Evolutionary conservation across 176 grass and related monocot species (phyloP), one percentile per base, ranked within the genome.

Genomic region (Musa beccarii): DNA sequence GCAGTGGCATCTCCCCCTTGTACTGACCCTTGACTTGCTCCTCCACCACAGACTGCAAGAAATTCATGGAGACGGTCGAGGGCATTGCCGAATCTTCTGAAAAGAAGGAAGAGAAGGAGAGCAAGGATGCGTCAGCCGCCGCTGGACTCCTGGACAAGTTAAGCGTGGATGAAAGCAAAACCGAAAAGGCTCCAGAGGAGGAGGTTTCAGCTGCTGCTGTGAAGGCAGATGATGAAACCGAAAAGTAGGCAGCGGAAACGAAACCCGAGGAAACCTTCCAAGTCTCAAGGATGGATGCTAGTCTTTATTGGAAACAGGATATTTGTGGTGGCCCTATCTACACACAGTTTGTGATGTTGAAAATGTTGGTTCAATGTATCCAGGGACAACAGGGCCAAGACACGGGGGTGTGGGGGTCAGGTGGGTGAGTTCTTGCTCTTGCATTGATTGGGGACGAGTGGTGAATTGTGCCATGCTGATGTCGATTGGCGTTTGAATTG

Each of bases 91-190:
- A 65, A 28, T 63, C 50, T 15, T 50, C 5, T 71, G 29, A 21
- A 21, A 77, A 74, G 59, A n/a, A 63, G 29, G 66, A 79, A 59
- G 59, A 62, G 62, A 81, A 54, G 75, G 56, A 29, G 74, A 74
- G 2, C 25, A 74, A 69, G 73, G 67, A 80, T 62, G 78, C 57
- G 77, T 78, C 79, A 25, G 69, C 75, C 52, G 65, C 79, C 49
- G 81, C 29, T 49, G 51, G 20, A 23, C 55, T 17, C 59, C 14
- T 71, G 75, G 59, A 66, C n/a, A 75, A 89, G 53, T 85, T 93
- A 16, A 87, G 71, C 2, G 87, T 92, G 20, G 49, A 70, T 34
- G 72, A 74, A 15, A 59, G 15, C 72, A 74, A 74, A 74, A 2
- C 52, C 17, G 72, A 74, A 16, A 57, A 57, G 21, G 22, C 53